Percentiles rank a stretch among this genome's conserved stretches.
These are phyloP conservation scores for Magnusiomyces tetraspermus DNA, from an alignment of 1,139 yeast species.

Conservation along the genomic window DNA sequence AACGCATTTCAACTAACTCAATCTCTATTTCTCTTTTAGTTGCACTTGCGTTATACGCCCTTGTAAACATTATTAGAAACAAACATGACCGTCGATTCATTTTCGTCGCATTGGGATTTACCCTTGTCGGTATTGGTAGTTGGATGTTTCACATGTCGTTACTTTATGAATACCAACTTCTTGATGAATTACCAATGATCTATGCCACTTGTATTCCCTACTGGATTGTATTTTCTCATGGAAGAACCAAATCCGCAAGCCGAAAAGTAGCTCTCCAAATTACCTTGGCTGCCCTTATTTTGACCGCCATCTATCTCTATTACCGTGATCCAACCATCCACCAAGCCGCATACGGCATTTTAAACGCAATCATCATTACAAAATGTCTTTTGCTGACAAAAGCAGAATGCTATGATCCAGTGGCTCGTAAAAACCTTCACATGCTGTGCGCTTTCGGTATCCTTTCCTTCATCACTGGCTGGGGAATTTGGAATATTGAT, in stretches of 20 bases:
- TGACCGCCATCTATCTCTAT: constrained; percentile 55
- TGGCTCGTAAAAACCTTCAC: constrained; percentile 42
- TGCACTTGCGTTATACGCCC: constrained; percentile 55
- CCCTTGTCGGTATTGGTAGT: constrained; percentile 82
- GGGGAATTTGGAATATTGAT: constrained; percentile 76
- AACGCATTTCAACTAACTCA: neutral
- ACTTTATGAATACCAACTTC: constrained; percentile 72
- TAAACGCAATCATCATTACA: constrained; percentile 53
- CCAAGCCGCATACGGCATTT: constrained; percentile 62
- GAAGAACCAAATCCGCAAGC: constrained; percentile 36
- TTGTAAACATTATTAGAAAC: constrained; percentile 51
- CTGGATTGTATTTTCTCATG: constrained; percentile 77
- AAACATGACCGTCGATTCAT: constrained; percentile 61
- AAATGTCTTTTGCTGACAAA: constrained; percentile 46
- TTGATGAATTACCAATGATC: constrained; percentile 96
- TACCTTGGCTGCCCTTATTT: constrained; percentile 40
- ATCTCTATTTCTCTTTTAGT: constrained; percentile 27
- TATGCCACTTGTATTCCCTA: constrained; percentile 94
- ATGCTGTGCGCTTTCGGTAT: constrained; percentile 53
- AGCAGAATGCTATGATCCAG: constrained; percentile 41
- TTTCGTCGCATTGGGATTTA: constrained; percentile 66
- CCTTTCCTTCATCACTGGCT: constrained; percentile 60
- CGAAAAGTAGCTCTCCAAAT: constrained; percentile 27
- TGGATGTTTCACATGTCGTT: constrained; percentile 97
- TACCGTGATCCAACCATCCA: constrained; percentile 80